Conservation (phyloP, 2,329 filamentous ascomycete species). For the Penicillium sp. region DNA sequence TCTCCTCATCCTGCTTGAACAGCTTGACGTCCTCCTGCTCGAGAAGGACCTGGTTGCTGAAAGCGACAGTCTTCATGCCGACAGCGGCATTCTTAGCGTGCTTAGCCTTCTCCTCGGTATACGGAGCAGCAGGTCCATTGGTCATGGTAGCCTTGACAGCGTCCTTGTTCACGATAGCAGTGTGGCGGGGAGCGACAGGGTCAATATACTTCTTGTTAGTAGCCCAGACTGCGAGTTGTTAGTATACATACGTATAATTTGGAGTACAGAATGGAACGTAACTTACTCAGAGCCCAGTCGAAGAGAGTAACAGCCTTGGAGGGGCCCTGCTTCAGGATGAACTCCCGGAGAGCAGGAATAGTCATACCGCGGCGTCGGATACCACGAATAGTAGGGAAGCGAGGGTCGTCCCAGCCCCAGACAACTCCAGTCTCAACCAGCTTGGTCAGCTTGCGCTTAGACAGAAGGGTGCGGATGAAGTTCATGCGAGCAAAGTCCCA, state of each 20-base stretch:
- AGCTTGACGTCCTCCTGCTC: constrained; percentile 85
- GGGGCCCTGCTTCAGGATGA: constrained; percentile 56
- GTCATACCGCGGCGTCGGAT: constrained; percentile 56
- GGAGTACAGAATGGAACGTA: neutral
- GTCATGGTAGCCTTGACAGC: constrained; percentile 71
- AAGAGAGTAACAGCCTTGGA: constrained; percentile 55
- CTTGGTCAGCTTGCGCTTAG: constrained; percentile 57
- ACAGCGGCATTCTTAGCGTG: constrained; percentile 87
- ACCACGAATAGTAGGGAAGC: constrained; percentile 56
- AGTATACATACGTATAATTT: neutral
- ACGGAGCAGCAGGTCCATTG: constrained; percentile 65
- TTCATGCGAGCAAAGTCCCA: constrained; percentile 60
- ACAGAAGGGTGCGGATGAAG: constrained; percentile 55
- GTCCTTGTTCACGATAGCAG: constrained; percentile 71
- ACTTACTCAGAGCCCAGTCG: constrained; percentile 49
- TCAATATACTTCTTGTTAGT: constrained; percentile 83
- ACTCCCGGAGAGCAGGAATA: constrained; percentile 53
- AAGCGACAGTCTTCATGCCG: constrained; percentile 83
- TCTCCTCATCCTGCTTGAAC: constrained; percentile 84
- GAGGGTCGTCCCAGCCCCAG: constrained; percentile 57
- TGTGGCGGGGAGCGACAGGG: constrained; percentile 73
- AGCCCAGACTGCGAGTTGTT: constrained; percentile 43
- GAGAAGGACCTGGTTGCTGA: constrained; percentile 73
- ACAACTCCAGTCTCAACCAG: constrained; percentile 53
- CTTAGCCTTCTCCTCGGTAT: constrained; percentile 77